Evolutionary conservation across 805 yeast species (phyloP).

Genomic region (Lachancea mirantina): DNA sequence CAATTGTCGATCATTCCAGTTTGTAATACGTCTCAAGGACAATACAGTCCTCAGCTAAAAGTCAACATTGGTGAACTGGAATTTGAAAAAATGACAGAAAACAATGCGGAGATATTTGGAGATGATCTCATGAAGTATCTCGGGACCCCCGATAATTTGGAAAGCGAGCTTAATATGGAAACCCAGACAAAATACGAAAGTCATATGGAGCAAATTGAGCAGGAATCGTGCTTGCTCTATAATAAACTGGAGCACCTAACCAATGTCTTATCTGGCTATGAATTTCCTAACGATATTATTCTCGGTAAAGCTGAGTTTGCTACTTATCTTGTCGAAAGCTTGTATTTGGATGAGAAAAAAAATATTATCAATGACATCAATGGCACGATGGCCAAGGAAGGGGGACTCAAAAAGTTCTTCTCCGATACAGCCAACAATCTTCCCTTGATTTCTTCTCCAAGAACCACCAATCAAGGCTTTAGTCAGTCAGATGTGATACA

Average conservation of each 20-base stretch:
- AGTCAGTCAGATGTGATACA: no score
- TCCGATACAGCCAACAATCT: conserved; percentile 5
- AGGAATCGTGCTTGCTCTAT: conserved; percentile 20
- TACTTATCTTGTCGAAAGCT: conserved; percentile 11
- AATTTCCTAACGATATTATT: conserved; percentile 18
- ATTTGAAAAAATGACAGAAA: conserved; percentile 27
- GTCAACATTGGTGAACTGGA: conserved; percentile 27
- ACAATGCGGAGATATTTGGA: conserved; percentile 28
- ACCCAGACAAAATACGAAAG: not conserved
- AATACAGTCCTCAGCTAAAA: conserved; percentile 4
- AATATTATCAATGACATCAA: conserved; percentile 11
- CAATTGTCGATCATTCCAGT: conserved; percentile 6
- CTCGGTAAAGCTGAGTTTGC: conserved; percentile 17
- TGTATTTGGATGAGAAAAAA: conserved; percentile 12
- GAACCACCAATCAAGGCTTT: no score
- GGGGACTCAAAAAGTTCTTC: conserved; percentile 10
- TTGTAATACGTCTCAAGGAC: conserved; percentile 6
- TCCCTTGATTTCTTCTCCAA: no score
- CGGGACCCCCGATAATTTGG: conserved; percentile 13
- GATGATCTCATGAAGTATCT: conserved; percentile 22
- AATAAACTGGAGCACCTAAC: conserved; percentile 20
- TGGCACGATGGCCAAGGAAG: conserved; percentile 8
- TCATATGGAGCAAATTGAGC: conserved; percentile 10
- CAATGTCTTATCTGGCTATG: conserved; percentile 22
- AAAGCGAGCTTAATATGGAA: not conserved